Base-by-base conservation (phyloP, 192 early-diverging fungal genomes). In the Dissophora globulifera region DNA sequence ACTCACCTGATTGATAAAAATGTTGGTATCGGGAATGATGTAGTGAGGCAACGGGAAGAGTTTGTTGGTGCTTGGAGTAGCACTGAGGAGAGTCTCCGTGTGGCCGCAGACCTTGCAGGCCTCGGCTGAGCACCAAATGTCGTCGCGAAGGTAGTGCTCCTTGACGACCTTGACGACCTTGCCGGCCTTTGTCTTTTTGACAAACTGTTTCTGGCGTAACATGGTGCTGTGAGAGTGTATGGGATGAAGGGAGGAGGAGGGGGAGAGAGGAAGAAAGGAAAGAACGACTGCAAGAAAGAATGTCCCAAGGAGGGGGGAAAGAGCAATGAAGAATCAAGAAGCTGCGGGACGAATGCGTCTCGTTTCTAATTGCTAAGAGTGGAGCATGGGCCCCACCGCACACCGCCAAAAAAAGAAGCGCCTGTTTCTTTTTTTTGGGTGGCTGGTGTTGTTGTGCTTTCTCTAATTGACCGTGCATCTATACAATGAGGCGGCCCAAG, bases 111-210 rank as follows among this genome's bases (percentile, higher is more conserved):
- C 49, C 20, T 71, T 74, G 67, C 95, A 96, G 10, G 57, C 68
- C 26, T 84, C 67, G 2, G 87, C 78, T 1, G 90, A 92, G 76
- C 98, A 99, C 40, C 83, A 80, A 58, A 99, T 95, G 82, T 99
- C 98, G 72, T 99, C 95, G 42, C 96, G 90, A 27, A 98, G 79
- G 79, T 98, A 99, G 70, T 97, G 96, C 71, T 99, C 96, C 79
- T 94, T 94, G 69, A 98, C 92, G 8, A 96, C 92, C 70, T 95
- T 96, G 45, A 97, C 83, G 38, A 97, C 89, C 61, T 92, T 93
- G 50, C 96, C 96, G 69, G 93, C 91, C 83, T 91, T 89, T 57
- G 95, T 97, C 72, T 93, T 94, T 74, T 93, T 91, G 7, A 94
- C 88, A 82, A 93, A 98, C 12, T 92, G 84, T 79, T 95, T 96